Evolutionary conservation across 176 grass and related monocot genomes (phyloP).

Genomic region (Aechmea fasciata): DNA sequence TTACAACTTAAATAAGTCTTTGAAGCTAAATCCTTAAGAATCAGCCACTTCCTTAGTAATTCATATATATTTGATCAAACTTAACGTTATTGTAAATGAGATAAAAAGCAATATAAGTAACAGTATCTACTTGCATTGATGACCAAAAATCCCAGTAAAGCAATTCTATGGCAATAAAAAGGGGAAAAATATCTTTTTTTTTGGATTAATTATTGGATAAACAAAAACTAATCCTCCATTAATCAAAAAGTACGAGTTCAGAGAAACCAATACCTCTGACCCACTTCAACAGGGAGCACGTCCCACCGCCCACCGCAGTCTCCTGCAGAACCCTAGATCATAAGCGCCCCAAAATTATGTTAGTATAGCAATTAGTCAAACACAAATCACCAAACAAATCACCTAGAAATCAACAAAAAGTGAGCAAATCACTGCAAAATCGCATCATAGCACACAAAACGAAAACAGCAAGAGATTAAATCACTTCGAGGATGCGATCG

Average conservation of each 20-base stretch:
- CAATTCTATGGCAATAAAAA: no score
- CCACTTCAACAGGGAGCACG: conserved; percentile 86
- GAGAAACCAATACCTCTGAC: conserved; percentile 47
- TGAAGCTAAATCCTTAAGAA: no score
- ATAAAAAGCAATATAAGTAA: no score
- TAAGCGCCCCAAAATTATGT: neutral
- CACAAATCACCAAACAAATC: neutral
- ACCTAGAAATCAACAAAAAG: neutral
- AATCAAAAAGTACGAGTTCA: no score
- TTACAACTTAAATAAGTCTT: no score
- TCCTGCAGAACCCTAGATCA: conserved; percentile 76
- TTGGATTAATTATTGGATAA: neutral
- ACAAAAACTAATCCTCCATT: neutral
- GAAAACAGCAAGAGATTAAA: neutral
- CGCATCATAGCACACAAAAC: conserved; percentile 3
- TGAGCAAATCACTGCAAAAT: conserved; percentile 12
- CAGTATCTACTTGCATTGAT: no score
- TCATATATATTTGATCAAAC: no score
- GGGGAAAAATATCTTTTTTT: neutral
- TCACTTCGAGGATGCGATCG: neutral
- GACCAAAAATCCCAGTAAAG: no score
- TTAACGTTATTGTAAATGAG: no score
- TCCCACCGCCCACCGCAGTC: conserved; percentile 50
- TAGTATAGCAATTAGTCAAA: no score
- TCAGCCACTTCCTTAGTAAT: no score